Evolutionary conservation across 371 early-diverging fungal species (phyloP).

Genomic region (Rhizopus arrhizus): DNA sequence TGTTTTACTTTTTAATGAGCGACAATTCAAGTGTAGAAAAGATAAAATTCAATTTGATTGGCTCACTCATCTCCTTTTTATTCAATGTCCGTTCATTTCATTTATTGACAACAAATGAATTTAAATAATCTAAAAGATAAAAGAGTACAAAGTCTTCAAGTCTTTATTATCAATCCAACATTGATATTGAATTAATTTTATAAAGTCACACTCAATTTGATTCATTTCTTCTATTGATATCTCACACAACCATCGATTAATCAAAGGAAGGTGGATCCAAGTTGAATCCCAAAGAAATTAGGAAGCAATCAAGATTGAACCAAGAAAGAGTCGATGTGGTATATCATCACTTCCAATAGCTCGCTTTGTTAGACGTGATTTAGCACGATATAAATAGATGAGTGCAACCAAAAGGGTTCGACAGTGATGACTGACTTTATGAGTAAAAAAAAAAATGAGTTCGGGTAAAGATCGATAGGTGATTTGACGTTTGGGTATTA

Average conservation of each 20-base stretch:
- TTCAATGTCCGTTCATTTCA: too few relatives aligned
- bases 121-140: conserved; percentile 43
- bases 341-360: too few relatives aligned
- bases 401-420: conserved; percentile 30
- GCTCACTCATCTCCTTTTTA: too few relatives aligned
- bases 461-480: conserved; percentile 41
- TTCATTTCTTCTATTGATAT: conserved; percentile 44
- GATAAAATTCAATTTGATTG: too few relatives aligned
- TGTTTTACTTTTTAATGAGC: too few relatives aligned
- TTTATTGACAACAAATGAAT: too few relatives aligned
- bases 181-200: conserved; percentile 47
- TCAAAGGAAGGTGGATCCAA: conserved; percentile 53
- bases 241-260: conserved; percentile 38
- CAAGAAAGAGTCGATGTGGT: too few relatives aligned
- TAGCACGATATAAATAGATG: too few relatives aligned
- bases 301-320: conserved; percentile 25
- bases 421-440: conserved; percentile 43
- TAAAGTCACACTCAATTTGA: conserved; percentile 44
- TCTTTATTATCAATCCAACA: conserved; percentile 48
- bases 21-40: too few relatives aligned
- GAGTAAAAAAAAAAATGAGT: conserved; percentile 46
- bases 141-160: conserved; percentile 34
- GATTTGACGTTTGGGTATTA: conserved; percentile 22
- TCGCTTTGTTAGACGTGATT: too few relatives aligned
- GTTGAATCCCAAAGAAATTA: conserved; percentile 74